A percentile compares a stretch with the other conserved stretches of the same genome.
These are phyloP conservation scores for Emmonsiellopsis sp. DNA, from an alignment of 2,329 filamentous ascomycete genomes.

Conservation along the genomic window DNA sequence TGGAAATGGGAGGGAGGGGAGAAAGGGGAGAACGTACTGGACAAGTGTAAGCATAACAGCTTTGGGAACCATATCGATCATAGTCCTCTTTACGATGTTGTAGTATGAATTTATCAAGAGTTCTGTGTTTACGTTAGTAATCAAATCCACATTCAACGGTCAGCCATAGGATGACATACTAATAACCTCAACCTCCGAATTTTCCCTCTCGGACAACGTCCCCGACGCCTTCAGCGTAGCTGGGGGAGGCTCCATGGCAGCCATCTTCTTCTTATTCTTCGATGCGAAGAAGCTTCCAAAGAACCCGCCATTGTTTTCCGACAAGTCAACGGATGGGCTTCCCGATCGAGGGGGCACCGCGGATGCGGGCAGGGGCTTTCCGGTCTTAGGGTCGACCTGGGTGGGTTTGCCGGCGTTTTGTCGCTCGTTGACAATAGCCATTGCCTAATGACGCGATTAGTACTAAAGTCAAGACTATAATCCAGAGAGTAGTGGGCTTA, in stretches of 20 bases:
- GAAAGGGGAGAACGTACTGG: slow-evolving; percentile 48
- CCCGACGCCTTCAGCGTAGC: slow-evolving; percentile 89
- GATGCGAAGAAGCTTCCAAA: slow-evolving; percentile 98
- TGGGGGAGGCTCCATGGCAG: slow-evolving; percentile 96
- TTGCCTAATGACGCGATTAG: slow-evolving; percentile 49
- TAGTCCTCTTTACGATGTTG: slow-evolving; percentile 94
- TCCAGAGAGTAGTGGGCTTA: slow-evolving; percentile 29
- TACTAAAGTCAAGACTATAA: background rate
- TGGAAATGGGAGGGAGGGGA: background rate
- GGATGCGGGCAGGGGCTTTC: slow-evolving; percentile 71
- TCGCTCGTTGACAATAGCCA: slow-evolving; percentile 95
- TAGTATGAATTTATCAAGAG: slow-evolving; percentile 94
- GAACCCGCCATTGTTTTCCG: slow-evolving; percentile 63
- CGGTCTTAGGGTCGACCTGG: slow-evolving; percentile 96
- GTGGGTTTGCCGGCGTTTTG: slow-evolving; percentile 74
- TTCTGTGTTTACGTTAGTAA: slow-evolving; percentile 44
- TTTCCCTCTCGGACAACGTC: slow-evolving; percentile 85
- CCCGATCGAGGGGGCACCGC: slow-evolving; percentile 61
- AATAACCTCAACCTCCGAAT: slow-evolving; percentile 95
- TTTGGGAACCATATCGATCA: slow-evolving; percentile 99
- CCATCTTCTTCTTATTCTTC: slow-evolving; percentile 99
- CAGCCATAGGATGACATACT: slow-evolving; percentile 53
- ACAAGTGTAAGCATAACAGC: slow-evolving; percentile 97
- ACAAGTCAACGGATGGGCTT: slow-evolving; percentile 62
- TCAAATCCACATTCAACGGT: slow-evolving; percentile 5